These are phyloP conservation scores for Candida nitratophila DNA, from an alignment of 805 yeast genomes.

Conservation along the genomic window DNA sequence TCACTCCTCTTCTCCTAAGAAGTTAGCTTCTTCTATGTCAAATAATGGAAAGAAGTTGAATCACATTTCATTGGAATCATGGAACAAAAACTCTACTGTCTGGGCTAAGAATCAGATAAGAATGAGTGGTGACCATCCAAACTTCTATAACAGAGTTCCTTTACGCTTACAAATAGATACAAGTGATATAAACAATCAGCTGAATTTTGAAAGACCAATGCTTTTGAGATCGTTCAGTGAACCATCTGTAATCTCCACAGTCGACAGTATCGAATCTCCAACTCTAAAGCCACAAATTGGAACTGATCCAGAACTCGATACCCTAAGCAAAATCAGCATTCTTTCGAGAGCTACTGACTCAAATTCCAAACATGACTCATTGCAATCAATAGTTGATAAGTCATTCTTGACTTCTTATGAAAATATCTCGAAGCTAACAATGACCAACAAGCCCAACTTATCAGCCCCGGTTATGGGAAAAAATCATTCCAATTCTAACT, in stretches of 20 bases:
- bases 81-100: slow-evolving; percentile 16
- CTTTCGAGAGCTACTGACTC: too few species aligned
- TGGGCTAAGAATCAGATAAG: slow-evolving; percentile 19
- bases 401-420: slow-evolving; percentile 9
- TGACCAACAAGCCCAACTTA: neutral
- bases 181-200: neutral
- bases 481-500: neutral
- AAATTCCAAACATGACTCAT: neutral
- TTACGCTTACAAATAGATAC: neutral
- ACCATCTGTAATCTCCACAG: slow-evolving; percentile 9
- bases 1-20: neutral
- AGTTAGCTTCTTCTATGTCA: neutral
- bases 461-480: neutral
- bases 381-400: slow-evolving; percentile 7
- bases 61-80: slow-evolving; percentile 21
- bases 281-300: neutral
- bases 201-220: slow-evolving; percentile 4
- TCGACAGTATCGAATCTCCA: neutral
- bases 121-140: slow-evolving; percentile 4
- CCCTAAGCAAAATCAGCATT: too few species aligned
- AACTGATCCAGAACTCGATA: neutral
- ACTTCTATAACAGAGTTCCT: neutral
- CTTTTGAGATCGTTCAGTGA: slow-evolving; percentile 14
- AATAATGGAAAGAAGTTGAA: slow-evolving; percentile 7
- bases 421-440: slow-evolving; percentile 2